phyloP scores from a whole-genome alignment of 179 eudicot species.

The Drosera spatulata region DNA sequence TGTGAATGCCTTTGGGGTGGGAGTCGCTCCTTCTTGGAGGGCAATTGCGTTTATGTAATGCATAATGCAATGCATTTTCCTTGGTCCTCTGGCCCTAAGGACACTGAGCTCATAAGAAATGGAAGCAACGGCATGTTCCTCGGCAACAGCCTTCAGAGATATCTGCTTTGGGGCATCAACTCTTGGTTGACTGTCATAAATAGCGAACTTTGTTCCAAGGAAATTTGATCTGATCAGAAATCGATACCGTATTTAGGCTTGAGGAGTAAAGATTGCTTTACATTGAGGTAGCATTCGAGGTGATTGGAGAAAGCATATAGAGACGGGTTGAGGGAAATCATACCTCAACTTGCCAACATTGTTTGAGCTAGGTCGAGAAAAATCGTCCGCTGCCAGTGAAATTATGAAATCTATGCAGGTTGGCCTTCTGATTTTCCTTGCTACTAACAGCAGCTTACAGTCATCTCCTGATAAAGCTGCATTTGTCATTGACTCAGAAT shows the following conservation, averaged over 20 bases:
- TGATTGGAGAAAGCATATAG: background rate
- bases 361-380: conserved; percentile 26
- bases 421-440: conserved; percentile 35
- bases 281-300: too few species aligned
- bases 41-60: conserved; percentile 30
- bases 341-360: conserved; percentile 47
- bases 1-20: conserved; percentile 29
- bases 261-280: too few species aligned
- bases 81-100: conserved; percentile 50
- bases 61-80: conserved; percentile 44
- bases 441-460: conserved; percentile 37
- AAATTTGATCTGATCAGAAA: conserved; percentile 35
- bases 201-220: conserved; percentile 40
- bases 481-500: background rate
- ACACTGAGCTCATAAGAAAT: conserved; percentile 46
- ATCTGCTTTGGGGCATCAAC: conserved; percentile 4
- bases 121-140: conserved; percentile 3
- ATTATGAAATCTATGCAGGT: conserved; percentile 32
- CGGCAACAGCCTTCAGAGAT: background rate
- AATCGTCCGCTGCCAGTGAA: conserved; percentile 28
- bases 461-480: conserved; percentile 39
- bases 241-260: background rate
- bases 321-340: background rate
- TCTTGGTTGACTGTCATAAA: conserved; percentile 26
- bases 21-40: conserved; percentile 32